A percentile compares a stretch with the other conserved stretches of the same genome.
These are phyloP conservation scores for Atkinsonella hypoxylon DNA, from an alignment of 2,329 filamentous ascomycete species.

Conservation along the genomic window DNA sequence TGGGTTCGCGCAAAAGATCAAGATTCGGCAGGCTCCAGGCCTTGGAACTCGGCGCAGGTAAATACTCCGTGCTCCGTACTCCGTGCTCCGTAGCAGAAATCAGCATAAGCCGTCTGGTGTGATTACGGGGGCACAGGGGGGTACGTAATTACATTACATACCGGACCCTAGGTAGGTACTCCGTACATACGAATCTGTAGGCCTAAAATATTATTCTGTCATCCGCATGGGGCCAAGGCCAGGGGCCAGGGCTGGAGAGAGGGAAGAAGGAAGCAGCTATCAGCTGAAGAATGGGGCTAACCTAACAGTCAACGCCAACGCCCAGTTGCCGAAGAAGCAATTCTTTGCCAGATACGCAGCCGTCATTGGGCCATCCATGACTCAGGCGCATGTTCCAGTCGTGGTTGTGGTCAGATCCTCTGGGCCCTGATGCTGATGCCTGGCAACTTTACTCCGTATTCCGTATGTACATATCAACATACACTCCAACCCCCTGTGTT, in stretches of 20 bases:
- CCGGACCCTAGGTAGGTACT: no score
- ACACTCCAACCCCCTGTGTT: no score
- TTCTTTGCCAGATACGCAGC: neutral
- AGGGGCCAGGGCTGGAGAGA: neutral
- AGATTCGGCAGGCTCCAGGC: constrained; percentile 7
- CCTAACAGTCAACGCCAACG: neutral
- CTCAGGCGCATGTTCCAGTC: neutral
- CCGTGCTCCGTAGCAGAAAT: no score
- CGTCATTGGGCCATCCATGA: neutral
- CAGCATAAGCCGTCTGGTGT: no score
- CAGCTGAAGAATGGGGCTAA: constrained; percentile 5
- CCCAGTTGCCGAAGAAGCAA: neutral
- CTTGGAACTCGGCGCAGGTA: constrained; percentile 1
- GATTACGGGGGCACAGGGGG: no score
- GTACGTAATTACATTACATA: no score
- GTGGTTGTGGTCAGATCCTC: neutral
- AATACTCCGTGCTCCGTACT: no score
- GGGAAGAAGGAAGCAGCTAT: neutral
- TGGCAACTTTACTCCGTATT: neutral
- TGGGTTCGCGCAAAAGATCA: constrained; percentile 1
- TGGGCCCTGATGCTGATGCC: neutral
- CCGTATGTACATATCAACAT: no score
- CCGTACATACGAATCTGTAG: no score
- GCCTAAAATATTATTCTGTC: no score
- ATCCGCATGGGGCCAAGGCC: no score